Percentiles rank a stretch among this genome's conserved stretches.
Evolutionary conservation across 768 basidiomycete genomes (phyloP).

Genomic region (Boletus sensibilis): DNA sequence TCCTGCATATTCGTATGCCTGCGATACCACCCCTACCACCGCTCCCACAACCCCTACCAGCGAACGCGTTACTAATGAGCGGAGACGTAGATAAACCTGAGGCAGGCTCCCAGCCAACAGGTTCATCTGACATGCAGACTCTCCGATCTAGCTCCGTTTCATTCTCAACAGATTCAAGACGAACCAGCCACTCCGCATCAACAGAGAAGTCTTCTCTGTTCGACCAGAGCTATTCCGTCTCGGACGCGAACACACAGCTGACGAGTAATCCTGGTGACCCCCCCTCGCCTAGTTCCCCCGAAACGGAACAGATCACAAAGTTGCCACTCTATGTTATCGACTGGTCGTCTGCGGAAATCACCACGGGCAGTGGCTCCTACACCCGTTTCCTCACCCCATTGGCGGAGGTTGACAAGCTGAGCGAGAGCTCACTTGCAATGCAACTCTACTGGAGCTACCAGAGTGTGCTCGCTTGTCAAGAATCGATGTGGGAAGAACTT

Average conservation of each 20-base stretch:
- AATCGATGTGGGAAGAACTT: constrained; percentile 77
- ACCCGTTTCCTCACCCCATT: constrained; percentile 38
- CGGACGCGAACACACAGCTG: constrained; percentile 23
- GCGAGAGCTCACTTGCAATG: constrained; percentile 65
- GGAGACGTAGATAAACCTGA: constrained; percentile 30
- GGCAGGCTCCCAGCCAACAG: constrained; percentile 12
- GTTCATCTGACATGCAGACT: constrained; percentile 16
- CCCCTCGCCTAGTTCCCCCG: constrained; percentile 19
- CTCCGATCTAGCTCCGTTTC: constrained; percentile 48
- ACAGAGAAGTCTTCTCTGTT: constrained; percentile 35
- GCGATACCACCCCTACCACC: constrained; percentile 64
- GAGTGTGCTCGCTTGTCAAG: constrained; percentile 61
- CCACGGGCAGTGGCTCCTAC: constrained; percentile 33
- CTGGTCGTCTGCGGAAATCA: constrained; percentile 44
- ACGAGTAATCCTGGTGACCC: constrained; percentile 22
- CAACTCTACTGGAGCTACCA: constrained; percentile 67
- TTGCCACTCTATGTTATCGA: constrained; percentile 45
- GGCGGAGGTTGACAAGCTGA: constrained; percentile 46
- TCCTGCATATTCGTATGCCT: constrained; percentile 67
- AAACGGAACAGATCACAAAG: constrained; percentile 13
- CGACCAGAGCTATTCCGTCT: constrained; percentile 29
- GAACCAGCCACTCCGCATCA: constrained; percentile 32
- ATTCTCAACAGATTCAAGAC: constrained; percentile 45
- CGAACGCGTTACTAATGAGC: constrained; percentile 20
- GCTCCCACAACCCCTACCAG: constrained; percentile 31